Conservation (phyloP, 352 stramenopile species). For the Blastocystis sp. region DNA sequence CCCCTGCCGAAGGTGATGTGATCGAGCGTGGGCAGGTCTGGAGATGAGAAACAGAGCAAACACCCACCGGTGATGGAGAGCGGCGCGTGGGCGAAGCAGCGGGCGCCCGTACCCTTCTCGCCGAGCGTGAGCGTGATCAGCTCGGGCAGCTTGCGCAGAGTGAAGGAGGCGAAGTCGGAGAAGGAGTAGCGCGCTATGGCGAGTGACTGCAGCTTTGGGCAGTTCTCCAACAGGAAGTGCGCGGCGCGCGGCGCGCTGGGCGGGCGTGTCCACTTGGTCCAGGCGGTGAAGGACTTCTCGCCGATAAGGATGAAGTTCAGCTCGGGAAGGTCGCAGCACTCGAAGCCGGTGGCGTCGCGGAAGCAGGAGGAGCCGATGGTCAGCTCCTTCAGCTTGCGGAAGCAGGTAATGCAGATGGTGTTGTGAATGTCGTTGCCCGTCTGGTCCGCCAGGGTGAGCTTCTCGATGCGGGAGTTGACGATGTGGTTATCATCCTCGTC, state of each 20-base stretch:
- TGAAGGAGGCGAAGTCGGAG: neutral
- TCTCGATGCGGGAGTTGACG: too few species aligned
- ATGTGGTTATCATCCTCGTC: too few species aligned
- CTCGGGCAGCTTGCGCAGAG: neutral
- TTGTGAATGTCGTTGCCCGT: neutral
- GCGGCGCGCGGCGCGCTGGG: neutral
- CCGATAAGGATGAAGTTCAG: neutral
- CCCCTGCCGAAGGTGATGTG: neutral
- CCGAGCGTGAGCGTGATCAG: neutral
- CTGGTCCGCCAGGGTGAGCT: neutral
- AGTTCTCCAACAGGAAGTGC: neutral
- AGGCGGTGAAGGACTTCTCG: neutral
- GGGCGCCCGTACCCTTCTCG: neutral
- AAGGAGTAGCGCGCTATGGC: neutral
- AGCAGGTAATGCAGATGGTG: neutral
- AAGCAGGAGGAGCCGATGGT: neutral
- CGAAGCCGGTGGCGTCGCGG: neutral
- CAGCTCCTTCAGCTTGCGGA: neutral
- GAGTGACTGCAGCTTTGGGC: neutral
- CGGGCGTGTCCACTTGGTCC: neutral
- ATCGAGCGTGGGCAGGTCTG: neutral
- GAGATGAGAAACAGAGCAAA: neutral
- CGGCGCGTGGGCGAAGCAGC: neutral
- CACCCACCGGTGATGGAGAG: neutral
- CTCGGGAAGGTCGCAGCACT: neutral